phyloP scores from a whole-genome alignment of 495 filamentous ascomycete species.

The Xylaria scruposa region DNA sequence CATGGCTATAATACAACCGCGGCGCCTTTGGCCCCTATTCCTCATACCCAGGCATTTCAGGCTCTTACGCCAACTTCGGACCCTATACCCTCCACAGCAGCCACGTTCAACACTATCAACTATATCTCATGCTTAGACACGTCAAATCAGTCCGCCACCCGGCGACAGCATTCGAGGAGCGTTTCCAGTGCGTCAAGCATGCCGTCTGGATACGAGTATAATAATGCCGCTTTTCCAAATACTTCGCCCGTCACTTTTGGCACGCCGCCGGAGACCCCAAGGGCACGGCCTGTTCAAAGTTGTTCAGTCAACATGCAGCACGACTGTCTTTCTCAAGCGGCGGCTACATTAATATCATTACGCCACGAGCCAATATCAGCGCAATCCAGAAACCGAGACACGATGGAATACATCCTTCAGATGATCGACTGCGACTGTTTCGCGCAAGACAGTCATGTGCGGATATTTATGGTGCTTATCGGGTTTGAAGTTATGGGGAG shows the following conservation, averaged over 20 bases:
- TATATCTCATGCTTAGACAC: constrained; percentile 25
- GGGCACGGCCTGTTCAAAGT: constrained; percentile 11
- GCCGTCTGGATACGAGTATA: constrained; percentile 23
- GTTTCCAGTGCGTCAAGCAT: constrained; percentile 29
- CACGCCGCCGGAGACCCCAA: constrained; percentile 28
- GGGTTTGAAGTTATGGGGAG: constrained; percentile 27
- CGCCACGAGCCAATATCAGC: constrained; percentile 19
- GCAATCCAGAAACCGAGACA: constrained; percentile 18
- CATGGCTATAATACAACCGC: constrained; percentile 10
- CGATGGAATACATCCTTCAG: constrained; percentile 26
- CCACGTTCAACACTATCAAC: constrained; percentile 21
- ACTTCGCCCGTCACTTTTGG: constrained; percentile 21
- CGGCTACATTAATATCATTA: constrained; percentile 23
- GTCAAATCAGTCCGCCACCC: constrained; percentile 7
- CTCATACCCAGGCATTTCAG: constrained; percentile 11
- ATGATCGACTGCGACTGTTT: constrained; percentile 32
- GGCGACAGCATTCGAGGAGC: constrained; percentile 28
- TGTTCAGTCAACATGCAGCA: constrained; percentile 22
- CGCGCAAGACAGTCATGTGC: constrained; percentile 18
- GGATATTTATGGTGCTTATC: constrained; percentile 28
- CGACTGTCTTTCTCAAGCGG: constrained; percentile 29
- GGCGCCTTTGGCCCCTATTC: constrained; percentile 16
- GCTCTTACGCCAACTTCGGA: constrained; percentile 23
- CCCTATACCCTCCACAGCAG: constrained; percentile 14
- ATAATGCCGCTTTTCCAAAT: constrained; percentile 9